A percentile compares a stretch with the other conserved stretches of the same genome.
Conservation (phyloP, 345 rosid species). For the Sisymbrium altissimum region DNA sequence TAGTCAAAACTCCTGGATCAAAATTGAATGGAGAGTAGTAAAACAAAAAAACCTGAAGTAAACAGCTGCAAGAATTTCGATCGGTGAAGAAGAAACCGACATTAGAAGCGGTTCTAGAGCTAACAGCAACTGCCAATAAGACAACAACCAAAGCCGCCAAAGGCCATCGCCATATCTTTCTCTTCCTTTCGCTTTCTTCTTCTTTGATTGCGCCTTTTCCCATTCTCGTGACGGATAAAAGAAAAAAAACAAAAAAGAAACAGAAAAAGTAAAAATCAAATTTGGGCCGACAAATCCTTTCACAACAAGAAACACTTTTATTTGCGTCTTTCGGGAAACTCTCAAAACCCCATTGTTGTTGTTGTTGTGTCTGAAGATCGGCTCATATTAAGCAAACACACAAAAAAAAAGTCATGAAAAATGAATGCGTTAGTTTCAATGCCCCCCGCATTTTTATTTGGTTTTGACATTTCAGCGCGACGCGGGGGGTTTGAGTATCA, state of each 20-base stretch:
- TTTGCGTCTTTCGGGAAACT: not conserved
- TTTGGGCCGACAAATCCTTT: not conserved
- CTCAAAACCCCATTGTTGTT: conserved; percentile 15
- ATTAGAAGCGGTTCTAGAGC: conserved; percentile 40
- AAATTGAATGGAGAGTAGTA: not conserved
- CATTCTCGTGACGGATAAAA: conserved; percentile 24
- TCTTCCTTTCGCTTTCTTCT: conserved; percentile 29
- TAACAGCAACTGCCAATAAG: conserved; percentile 46
- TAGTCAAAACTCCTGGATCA: not conserved
- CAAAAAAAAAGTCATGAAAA: conserved; percentile 10
- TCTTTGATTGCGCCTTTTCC: conserved; percentile 32
- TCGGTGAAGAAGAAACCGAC: conserved; percentile 39
- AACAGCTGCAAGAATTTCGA: conserved; percentile 52
- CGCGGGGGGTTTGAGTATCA: not conserved
- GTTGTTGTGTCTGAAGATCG: conserved; percentile 17
- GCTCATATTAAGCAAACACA: not conserved
- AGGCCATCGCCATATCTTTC: conserved; percentile 40
- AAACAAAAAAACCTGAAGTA: conserved; percentile 36
- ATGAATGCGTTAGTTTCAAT: conserved; percentile 22
- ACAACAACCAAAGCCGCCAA: conserved; percentile 46
- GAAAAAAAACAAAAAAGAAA: not conserved
- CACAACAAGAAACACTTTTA: not conserved
- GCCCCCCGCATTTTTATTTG: not conserved
- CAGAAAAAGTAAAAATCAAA: not conserved
- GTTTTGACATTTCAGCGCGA: conserved; percentile 30